Conservation (phyloP, 129 eudicot species). For the Centrapalus pauciflorus region DNA sequence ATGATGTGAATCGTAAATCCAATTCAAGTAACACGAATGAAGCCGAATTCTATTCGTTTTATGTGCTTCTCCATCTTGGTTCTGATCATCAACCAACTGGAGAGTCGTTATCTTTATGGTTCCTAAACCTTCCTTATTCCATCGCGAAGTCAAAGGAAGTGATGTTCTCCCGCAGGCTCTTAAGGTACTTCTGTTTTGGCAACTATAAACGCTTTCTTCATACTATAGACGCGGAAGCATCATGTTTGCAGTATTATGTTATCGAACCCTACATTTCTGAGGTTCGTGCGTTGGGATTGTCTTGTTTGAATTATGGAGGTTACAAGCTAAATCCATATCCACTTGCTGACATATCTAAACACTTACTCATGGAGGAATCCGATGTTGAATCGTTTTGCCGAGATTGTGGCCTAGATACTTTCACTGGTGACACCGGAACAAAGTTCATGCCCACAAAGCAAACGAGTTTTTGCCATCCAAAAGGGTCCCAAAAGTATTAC, state of each 20-base stretch:
- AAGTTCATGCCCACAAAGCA: constrained; percentile 62
- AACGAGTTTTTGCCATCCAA: constrained; percentile 42
- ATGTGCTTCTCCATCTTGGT: constrained; percentile 64
- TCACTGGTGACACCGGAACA: constrained; percentile 42
- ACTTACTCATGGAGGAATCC: constrained; percentile 55
- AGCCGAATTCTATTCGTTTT: constrained; percentile 66
- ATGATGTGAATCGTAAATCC: constrained; percentile 49
- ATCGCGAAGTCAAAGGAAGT: constrained; percentile 65
- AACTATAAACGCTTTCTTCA: constrained; percentile 59
- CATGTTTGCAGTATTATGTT: constrained; percentile 63
- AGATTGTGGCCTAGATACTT: constrained; percentile 63
- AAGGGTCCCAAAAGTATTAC: constrained; percentile 38
- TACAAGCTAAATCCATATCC: constrained; percentile 82
- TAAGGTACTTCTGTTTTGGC: constrained; percentile 72
- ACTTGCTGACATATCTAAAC: constrained; percentile 38
- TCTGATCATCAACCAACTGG: constrained; percentile 44
- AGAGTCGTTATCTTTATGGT: constrained; percentile 80
- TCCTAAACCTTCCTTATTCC: constrained; percentile 42
- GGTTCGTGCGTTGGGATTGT: constrained; percentile 66
- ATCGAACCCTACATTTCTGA: constrained; percentile 63
- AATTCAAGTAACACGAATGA: constrained; percentile 34
- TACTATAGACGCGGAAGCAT: constrained; percentile 54
- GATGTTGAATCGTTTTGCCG: constrained; percentile 65
- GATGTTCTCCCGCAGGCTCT: constrained; percentile 54
- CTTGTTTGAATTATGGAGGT: constrained; percentile 63